Evolutionary conservation across 1,139 yeast genomes (phyloP), one percentile per base, ranked within the genome.

Genomic region (Spencermartinsiella ligniputridi): DNA sequence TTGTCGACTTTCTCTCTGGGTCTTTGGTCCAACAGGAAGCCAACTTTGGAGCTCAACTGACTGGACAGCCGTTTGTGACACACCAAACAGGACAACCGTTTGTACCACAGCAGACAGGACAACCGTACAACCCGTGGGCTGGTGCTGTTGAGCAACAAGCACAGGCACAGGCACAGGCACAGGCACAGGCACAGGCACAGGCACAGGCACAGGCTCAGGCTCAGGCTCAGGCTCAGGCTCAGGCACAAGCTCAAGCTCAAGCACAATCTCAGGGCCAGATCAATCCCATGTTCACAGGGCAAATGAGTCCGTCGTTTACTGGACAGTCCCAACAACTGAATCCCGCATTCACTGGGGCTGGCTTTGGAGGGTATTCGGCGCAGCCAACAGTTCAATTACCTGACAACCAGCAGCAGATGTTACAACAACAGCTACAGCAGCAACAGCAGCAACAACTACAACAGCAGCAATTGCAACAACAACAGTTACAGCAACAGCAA

Each of bases 391-490:
- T n/a, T 11, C 32, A 27, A n/a, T 27, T 8, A 9, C 32, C 32
- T 9, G 32, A 27, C 20, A 49, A 46, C 32, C 55, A 51, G 42
- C 48, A 42, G 35, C 54, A 45, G 40, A 43, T 54, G 43, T 46
- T 40, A 25, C 36, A 34, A 5, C 47, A 39, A 12, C 48, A 40
- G 33, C 47, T 27, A 33, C 32, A 35, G 15, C 43, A 32, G 2
- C 47, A 44, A 22, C 45, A 44, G 29, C 49, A 39, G 24, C 43
- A 35, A 17, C 39, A 35, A 12, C 25, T 18, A 32, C 43, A 32
- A 16, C 42, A 40, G 21, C 51, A 46, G 19, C 35, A 17, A 24
- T 44, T 27, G 16, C 48, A 45, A 32, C 50, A 34, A 19, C 44
- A 29, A 5, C 49, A 37, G 33, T 46, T 30, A 21, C 39, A 37